Evolutionary conservation across 805 yeast species (phyloP).

Genomic region (Kregervanrija delftensis): DNA sequence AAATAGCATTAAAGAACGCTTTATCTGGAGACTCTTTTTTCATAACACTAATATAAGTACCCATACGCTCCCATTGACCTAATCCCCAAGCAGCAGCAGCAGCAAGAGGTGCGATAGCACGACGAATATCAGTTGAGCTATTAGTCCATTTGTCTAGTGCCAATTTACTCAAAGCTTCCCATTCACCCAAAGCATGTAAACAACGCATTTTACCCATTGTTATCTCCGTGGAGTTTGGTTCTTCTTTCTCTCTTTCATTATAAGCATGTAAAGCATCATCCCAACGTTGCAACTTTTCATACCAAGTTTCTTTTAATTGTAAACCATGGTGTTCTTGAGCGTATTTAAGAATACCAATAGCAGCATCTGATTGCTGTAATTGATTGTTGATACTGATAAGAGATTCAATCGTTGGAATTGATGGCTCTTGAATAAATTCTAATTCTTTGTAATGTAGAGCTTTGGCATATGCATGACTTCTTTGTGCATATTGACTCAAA

Average conservation of each 20-base stretch:
- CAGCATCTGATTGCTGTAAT: slow-evolving; percentile 94
- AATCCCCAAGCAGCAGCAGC: slow-evolving; percentile 99
- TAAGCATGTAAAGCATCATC: slow-evolving; percentile 94
- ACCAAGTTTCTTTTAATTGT: slow-evolving; percentile 96
- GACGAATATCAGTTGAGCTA: slow-evolving; percentile 62
- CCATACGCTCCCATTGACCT: slow-evolving; percentile 96
- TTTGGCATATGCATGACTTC: slow-evolving; percentile 96
- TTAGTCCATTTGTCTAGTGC: slow-evolving; percentile 82
- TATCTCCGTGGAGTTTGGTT: slow-evolving; percentile 72
- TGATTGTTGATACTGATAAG: slow-evolving; percentile 90
- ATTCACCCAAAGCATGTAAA: slow-evolving; percentile 96
- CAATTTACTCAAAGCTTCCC: slow-evolving; percentile 85
- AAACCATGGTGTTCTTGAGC: slow-evolving; percentile 87
- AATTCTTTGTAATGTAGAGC: slow-evolving; percentile 93
- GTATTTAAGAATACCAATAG: slow-evolving; percentile 91
- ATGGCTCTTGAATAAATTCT: slow-evolving; percentile 90
- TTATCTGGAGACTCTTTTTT: slow-evolving; percentile 88
- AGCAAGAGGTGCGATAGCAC: slow-evolving; percentile 92
- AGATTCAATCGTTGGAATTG: slow-evolving; percentile 86
- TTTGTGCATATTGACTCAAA: slow-evolving; percentile 85
- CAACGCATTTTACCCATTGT: slow-evolving; percentile 98
- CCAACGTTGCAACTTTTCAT: slow-evolving; percentile 94
- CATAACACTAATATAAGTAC: slow-evolving; percentile 83
- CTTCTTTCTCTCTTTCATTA: slow-evolving; percentile 61
- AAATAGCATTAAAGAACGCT: slow-evolving; percentile 88